Evolutionary conservation across 1,284 basidiomycete genomes (phyloP), one percentile per base, ranked within the genome.

Genomic region (Schizophyllum amplum): DNA sequence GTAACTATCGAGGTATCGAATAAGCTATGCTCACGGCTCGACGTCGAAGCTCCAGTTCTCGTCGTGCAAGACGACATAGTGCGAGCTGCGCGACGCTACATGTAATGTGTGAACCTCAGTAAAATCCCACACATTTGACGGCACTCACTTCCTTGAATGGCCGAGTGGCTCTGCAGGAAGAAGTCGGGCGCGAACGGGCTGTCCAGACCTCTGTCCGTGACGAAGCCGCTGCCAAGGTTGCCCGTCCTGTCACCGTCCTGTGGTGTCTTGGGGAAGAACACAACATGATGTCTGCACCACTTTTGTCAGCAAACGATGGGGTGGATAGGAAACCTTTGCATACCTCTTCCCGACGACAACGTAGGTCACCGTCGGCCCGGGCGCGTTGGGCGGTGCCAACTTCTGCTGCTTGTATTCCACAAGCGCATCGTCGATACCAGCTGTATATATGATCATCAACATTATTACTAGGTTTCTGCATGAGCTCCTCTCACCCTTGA

Each of bases 341-440:
- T 7, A 73, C 21, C 72, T 64, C 55, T 77, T 77, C 1, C 71
- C 71, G 9, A 75, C 75, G 20, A 75, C 66, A 21, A 75, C 62
- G 54, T 71, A 72, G 0, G 65, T 69, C 1, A 75, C 42, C 21
- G 56, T 57, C 1, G 71, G 71, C 11, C 33, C 33, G 2, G 33
- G 33, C 33, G 33, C 33, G 33, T 42, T 17, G 24, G 57, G 59
- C 3, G 51, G 51, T 20, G 24, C 24, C 9, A 54, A 50, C 2
- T 57, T 53, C 22, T 9, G 15, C 21, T 9, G 11, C 0, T 15
- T 5, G 46, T 20, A 42, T 17, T 42, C 17, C 13, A 13, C 17
- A 9, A 42, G 17, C 11, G 33, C 33, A 9, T 50, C 20, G 4
- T 24, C 54, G 11, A 50, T 20, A 20, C 21, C 48, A 9, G 48